Evolutionary conservation across 2,329 filamentous ascomycete species (phyloP).

Genomic region (Exserohilum rostratum): DNA sequence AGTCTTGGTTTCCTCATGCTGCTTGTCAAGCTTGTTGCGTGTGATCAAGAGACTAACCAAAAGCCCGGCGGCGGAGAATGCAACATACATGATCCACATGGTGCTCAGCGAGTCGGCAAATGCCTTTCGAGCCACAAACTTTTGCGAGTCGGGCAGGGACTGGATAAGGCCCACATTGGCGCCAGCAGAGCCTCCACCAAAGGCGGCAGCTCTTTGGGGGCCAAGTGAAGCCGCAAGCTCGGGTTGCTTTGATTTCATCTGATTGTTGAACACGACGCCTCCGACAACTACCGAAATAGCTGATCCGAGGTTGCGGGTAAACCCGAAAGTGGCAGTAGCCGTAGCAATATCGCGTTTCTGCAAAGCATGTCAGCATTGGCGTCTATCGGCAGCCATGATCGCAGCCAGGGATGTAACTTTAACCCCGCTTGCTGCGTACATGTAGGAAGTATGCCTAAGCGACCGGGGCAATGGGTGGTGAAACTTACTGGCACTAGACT

Average conservation of each 20-base stretch:
- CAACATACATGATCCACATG: constrained; percentile 59
- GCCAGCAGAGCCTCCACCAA: constrained; percentile 66
- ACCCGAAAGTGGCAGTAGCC: constrained; percentile 70
- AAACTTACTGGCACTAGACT: constrained; percentile 59
- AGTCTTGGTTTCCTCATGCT: constrained; percentile 58
- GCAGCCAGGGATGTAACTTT: not conserved
- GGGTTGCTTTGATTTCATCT: constrained; percentile 64
- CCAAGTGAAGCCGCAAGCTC: constrained; percentile 59
- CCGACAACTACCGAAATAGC: constrained; percentile 74
- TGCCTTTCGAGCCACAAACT: constrained; percentile 48
- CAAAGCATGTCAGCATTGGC: constrained; percentile 19
- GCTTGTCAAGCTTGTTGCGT: constrained; percentile 50
- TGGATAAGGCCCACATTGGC: constrained; percentile 65
- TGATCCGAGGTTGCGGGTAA: constrained; percentile 71
- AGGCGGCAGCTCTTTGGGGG: constrained; percentile 55
- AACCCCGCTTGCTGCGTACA: constrained; percentile 9
- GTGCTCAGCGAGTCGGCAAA: constrained; percentile 53
- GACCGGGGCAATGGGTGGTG: not conserved
- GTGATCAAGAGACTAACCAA: constrained; percentile 49
- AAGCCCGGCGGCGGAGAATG: constrained; percentile 50
- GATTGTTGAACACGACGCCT: constrained; percentile 79
- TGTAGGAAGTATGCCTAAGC: not conserved
- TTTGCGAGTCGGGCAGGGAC: constrained; percentile 56
- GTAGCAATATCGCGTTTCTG: constrained; percentile 67
- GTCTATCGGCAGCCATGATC: not conserved